Percentiles rank a stretch among this genome's conserved stretches.
Conservation (phyloP, 1,284 basidiomycete species). For the Sutorius eximius region DNA sequence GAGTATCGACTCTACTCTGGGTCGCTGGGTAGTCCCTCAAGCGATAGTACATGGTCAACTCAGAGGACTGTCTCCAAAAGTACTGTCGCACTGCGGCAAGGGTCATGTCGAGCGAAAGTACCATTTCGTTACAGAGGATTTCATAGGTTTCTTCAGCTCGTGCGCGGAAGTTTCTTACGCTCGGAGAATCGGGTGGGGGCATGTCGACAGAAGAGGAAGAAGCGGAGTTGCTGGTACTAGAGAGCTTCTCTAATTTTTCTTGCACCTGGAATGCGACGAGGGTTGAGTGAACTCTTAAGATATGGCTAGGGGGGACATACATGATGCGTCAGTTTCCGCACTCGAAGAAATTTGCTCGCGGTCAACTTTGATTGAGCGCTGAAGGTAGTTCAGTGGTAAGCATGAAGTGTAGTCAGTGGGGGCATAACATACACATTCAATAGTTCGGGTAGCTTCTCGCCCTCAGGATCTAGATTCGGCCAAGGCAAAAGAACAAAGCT, state of each 20-base stretch:
- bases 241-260: conserved; percentile 78
- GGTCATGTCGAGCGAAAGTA: conserved; percentile 84
- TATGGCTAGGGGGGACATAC: conserved; percentile 45
- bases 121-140: conserved; percentile 81
- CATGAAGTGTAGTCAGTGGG: conserved; percentile 4
- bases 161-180: conserved; percentile 26
- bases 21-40: conserved; percentile 38
- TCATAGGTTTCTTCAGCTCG: conserved; percentile 80
- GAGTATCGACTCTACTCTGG: conserved; percentile 6
- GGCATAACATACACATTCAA: conserved; percentile 46
- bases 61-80: conserved; percentile 79
- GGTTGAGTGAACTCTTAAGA: background rate
- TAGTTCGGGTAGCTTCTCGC: conserved; percentile 68
- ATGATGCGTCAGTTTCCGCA: conserved; percentile 82
- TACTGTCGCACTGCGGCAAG: conserved; percentile 87
- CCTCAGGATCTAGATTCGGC: conserved; percentile 52
- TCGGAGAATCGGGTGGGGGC: conserved; percentile 34
- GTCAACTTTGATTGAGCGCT: conserved; percentile 84
- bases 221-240: conserved; percentile 17
- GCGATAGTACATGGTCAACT: conserved; percentile 83
- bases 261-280: conserved; percentile 56
- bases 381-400: conserved; percentile 8
- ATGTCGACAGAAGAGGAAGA: conserved; percentile 40
- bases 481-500: conserved; percentile 88
- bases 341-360: conserved; percentile 81